Evolutionary conservation across 2,329 filamentous ascomycete species (phyloP).

Genomic region (Penicillium digitatum): DNA sequence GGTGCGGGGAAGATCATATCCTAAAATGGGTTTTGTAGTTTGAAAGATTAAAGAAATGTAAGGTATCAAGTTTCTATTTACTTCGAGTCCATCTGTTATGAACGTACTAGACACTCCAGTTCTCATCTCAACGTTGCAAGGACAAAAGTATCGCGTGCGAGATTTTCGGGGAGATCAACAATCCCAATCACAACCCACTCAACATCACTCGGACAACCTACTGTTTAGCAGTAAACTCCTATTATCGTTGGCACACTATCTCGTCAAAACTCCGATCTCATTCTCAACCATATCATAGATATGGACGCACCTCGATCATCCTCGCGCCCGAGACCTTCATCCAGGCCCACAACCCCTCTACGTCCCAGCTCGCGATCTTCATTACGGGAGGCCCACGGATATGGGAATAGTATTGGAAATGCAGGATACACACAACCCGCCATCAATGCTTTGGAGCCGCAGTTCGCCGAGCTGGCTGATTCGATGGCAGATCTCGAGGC

Average conservation of each 20-base stretch:
- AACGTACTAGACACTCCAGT: too few relatives aligned
- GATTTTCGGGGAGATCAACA: slow-evolving; percentile 2
- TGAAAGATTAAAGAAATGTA: neutral
- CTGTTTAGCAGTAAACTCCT: neutral
- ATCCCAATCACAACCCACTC: neutral
- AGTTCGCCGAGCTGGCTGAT: slow-evolving; percentile 89
- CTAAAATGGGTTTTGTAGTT: neutral
- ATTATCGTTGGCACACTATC: neutral
- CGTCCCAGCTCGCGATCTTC: slow-evolving; percentile 86
- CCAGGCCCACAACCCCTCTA: slow-evolving; percentile 85
- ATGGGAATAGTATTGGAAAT: slow-evolving; percentile 35
- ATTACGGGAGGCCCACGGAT: slow-evolving; percentile 70
- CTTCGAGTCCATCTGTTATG: neutral
- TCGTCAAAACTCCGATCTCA: neutral
- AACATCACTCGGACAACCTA: neutral
- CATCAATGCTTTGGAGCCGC: slow-evolving; percentile 77
- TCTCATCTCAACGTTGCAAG: neutral
- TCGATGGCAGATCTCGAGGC: slow-evolving; percentile 93
- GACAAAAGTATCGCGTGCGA: neutral
- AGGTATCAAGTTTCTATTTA: neutral
- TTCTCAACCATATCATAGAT: neutral
- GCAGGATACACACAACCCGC: slow-evolving; percentile 52
- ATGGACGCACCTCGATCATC: slow-evolving; percentile 49
- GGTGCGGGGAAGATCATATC: slow-evolving; percentile 6
- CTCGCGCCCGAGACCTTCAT: slow-evolving; percentile 60